phyloP scores from a whole-genome alignment of 169 alveolate genomes.

The Perkinsus olseni region DNA sequence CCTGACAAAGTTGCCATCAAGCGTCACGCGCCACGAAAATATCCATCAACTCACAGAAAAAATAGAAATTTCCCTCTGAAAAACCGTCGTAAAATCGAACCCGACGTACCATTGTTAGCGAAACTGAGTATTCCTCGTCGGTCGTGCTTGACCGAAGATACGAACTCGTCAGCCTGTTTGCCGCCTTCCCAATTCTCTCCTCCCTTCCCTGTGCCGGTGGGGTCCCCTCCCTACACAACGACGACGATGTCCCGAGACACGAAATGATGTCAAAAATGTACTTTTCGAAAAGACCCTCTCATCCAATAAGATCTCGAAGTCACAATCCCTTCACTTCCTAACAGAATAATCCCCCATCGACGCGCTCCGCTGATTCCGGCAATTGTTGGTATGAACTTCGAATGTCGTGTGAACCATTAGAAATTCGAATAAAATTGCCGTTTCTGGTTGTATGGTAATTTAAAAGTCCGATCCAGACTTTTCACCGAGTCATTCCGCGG shows the following conservation, averaged over 20 bases:
- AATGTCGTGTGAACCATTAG: too few relatives aligned
- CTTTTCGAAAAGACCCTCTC: not conserved
- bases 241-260: not conserved
- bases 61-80: too few relatives aligned
- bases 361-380: too few relatives aligned
- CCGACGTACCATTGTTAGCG: constrained; percentile 22
- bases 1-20: constrained; percentile 3
- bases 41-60: too few relatives aligned
- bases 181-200: constrained; percentile 64
- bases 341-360: too few relatives aligned
- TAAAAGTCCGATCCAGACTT: too few relatives aligned
- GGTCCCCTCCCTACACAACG: constrained; percentile 62
- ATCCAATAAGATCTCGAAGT: not conserved
- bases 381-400: too few relatives aligned
- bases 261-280: too few relatives aligned
- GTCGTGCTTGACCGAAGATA: constrained; percentile 48
- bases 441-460: too few relatives aligned
- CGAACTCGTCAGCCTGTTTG: constrained; percentile 69
- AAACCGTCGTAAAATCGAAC: not conserved
- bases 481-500: too few relatives aligned
- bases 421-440: too few relatives aligned
- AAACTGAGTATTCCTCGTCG: constrained; percentile 25
- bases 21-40: too few relatives aligned
- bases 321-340: not conserved
- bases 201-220: constrained; percentile 72